Evolutionary conservation across 2,329 filamentous ascomycete species (phyloP), one percentile per base, ranked within the genome.

Genomic region (Claviceps citrina): DNA sequence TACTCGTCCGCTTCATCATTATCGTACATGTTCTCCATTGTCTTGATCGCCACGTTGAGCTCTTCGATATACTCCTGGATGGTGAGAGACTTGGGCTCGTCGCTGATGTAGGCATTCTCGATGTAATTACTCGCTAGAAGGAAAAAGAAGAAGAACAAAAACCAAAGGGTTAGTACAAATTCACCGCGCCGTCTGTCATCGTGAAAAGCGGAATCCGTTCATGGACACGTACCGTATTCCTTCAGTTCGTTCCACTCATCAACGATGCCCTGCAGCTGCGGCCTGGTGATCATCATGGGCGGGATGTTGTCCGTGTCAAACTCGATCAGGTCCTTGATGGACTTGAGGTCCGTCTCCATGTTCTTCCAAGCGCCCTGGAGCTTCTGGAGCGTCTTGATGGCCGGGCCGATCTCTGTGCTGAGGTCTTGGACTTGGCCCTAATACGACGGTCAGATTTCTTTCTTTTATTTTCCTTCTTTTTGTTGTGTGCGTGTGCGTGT

Each of bases 321-420:
- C 2, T 39, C 37, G 5, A 39, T 8, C 28, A 39, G 6, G 20
- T 39, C 22, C 28, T 32, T 6, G 10, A 39, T 25, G 20, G 28
- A 9, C n/a, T 22, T 31, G 12, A 39, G 37, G 16, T 39, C 28
- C 4, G 28, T 39, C 28, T 39, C 37, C 37, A 39, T 39, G 20
- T 7, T 25, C 19, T 39, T 39, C 37, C 37, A 39, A 24, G 20
- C 30, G 10, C 20, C 20, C 28, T 32, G 37, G 8, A 39, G 20
- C 7, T 39, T 39, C 20, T 32, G 15, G 20, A 25, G 19, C 15
- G 28, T 32, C 20, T 3, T 2, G 5, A 39, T 32, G n/a, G 30
- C 12, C 8, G 37, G 27, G 22, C 16, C 16, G 18, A 36, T 36
- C 12, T 28, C 10, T 7, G 1, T 2, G 34, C 24, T 0, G 34